Conservation (phyloP, 2,329 filamentous ascomycete genomes). For the Pseudogymnoascus sp. region DNA sequence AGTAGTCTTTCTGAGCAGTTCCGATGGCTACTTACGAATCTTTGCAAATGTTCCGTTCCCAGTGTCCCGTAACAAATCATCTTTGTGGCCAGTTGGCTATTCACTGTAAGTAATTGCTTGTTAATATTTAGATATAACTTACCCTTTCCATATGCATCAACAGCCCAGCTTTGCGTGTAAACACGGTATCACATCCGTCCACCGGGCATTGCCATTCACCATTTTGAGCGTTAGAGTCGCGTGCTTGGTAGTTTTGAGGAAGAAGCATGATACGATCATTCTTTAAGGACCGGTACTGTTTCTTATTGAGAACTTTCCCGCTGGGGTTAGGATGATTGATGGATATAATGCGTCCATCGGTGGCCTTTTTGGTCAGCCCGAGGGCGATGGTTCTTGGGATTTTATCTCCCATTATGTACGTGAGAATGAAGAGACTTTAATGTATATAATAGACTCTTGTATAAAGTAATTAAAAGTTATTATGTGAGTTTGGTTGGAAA, state of each 20-base stretch:
- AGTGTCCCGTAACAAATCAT: neutral
- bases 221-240: neutral
- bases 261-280: neutral
- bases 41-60: neutral
- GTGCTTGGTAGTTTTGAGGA: neutral
- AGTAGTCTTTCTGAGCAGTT: neutral
- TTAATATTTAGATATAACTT: neutral
- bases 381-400: no score
- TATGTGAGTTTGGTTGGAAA: no score
- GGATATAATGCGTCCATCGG: neutral
- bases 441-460: no score
- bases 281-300: neutral
- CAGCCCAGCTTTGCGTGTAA: neutral
- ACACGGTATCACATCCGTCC: neutral
- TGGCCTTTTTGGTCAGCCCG: neutral
- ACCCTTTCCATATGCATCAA: neutral
- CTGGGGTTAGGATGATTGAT: neutral
- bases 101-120: neutral
- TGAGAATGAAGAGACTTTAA: no score
- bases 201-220: no score
- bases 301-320: neutral
- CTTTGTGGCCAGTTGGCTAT: neutral
- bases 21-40: neutral
- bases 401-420: no score
- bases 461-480: no score